A percentile compares a stretch with the other conserved stretches of the same genome.
phyloP scores from a whole-genome alignment of 2,329 filamentous ascomycete species.

The Pestalotiopsis sp. region DNA sequence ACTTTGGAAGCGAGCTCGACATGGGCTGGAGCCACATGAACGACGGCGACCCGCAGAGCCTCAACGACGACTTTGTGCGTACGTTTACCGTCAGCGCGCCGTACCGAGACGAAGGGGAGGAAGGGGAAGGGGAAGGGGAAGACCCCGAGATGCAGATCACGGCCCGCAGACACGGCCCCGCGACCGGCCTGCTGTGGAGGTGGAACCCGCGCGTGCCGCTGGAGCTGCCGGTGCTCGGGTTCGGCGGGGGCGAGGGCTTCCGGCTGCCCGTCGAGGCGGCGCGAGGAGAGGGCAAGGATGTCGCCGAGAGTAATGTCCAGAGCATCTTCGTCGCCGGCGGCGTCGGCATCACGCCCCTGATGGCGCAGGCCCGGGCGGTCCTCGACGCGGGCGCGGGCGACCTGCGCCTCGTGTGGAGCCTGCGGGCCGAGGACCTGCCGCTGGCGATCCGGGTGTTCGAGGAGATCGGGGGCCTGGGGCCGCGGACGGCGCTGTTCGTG shows the following conservation, averaged over 20 bases:
- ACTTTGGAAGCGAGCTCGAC: conserved; percentile 71
- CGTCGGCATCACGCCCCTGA: conserved; percentile 80
- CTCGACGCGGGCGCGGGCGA: conserved; percentile 38
- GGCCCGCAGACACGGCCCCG: conserved; percentile 67
- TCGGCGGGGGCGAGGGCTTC: conserved; percentile 64
- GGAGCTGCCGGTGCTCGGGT: conserved; percentile 70
- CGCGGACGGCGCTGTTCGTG: conserved; percentile 63
- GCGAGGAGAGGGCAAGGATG: conserved; percentile 29
- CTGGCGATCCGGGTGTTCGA: conserved; percentile 64
- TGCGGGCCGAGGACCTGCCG: conserved; percentile 62
- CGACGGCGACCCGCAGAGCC: conserved; percentile 74
- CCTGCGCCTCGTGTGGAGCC: conserved; percentile 69
- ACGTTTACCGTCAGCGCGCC: conserved; percentile 78
- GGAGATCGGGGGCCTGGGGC: conserved; percentile 52
- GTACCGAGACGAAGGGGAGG: conserved; percentile 31
- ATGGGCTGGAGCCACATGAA: conserved; percentile 82
- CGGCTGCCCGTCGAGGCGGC: conserved; percentile 28
- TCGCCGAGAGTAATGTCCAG: background rate
- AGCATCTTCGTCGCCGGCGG: conserved; percentile 73
- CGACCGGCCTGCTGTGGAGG: conserved; percentile 66
- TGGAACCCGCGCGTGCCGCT: conserved; percentile 56
- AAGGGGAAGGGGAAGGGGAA: conserved; percentile 25
- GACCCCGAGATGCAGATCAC: conserved; percentile 70
- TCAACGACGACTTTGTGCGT: conserved; percentile 84
- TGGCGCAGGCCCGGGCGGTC: conserved; percentile 64